phyloP scores from a whole-genome alignment of 176 grass and related monocot species.

The Leersia perrieri region DNA sequence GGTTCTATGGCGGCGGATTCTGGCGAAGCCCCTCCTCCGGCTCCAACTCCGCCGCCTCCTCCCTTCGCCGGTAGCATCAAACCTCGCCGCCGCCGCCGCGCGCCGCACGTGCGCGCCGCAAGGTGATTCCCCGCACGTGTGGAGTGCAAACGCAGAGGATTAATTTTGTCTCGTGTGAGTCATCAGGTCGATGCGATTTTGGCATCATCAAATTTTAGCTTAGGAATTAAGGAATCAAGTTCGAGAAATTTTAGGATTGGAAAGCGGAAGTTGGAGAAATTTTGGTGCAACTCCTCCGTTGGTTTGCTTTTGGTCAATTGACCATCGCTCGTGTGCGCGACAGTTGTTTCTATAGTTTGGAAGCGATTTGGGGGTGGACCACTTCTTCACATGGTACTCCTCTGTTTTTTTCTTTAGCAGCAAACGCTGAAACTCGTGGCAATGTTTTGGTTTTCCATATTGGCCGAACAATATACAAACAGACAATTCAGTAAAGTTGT shows the following conservation, averaged over 20 bases:
- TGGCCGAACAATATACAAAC: conserved; percentile 8
- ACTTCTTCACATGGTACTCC: background rate
- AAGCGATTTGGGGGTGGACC: background rate
- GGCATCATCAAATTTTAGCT: background rate
- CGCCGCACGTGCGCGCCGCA: too few relatives aligned
- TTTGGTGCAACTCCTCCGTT: background rate
- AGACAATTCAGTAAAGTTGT: background rate
- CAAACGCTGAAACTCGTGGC: conserved; percentile 18
- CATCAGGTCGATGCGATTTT: background rate
- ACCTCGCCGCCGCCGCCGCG: background rate
- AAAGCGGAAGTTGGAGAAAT: background rate
- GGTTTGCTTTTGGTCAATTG: background rate
- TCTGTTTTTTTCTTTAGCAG: background rate
- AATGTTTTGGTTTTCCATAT: background rate
- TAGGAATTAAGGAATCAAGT: too few relatives aligned
- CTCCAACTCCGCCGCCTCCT: conserved; percentile 42
- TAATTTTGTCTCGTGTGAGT: background rate
- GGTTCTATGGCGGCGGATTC: conserved; percentile 56
- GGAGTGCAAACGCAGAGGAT: background rate
- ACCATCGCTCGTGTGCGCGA: background rate
- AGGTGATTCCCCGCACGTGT: background rate
- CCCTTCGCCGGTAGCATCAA: conserved; percentile 13
- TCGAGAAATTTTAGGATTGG: too few relatives aligned
- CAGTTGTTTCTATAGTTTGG: background rate
- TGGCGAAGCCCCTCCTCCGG: conserved; percentile 59